Base-by-base conservation (phyloP, 2,329 filamentous ascomycete species). In the Talaromyces sp. region DNA sequence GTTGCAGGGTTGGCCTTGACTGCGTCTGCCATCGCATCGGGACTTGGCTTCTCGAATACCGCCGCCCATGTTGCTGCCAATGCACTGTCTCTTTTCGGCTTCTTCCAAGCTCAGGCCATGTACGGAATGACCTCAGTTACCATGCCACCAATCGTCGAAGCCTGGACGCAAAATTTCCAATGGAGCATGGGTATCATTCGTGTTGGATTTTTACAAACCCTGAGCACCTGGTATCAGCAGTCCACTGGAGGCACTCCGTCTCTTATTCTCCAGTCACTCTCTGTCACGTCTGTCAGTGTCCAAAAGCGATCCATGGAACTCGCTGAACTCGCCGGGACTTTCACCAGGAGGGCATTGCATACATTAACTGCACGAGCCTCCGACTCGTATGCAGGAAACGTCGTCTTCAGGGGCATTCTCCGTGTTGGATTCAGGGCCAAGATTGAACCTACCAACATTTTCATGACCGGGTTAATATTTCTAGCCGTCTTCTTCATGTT, bases 131-230 rank as follows among this genome's bases (percentile, higher is more conserved):
- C 88, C 58, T 85, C 89, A n/a, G 89, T 97, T 11, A 81, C 83
- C 50, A 84, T 96, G 58, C 93, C 93, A 11, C 93, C 93, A 0
- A 90, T 96, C 63, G 93, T 96, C 58, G 84, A 90, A 69, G 84
- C 93, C 0, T 98, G 93, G 93, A 96, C 92, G 1, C 93, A 97
- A 78, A 93, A 97, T 77, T 97, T 98, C 79, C 90, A 96, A 73
- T 98, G 93, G 93, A 96, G 89, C 70, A 95, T 98, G 91, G 93
- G 93, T 68, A 93, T 98, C 69, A 96, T 98, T 69, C 85, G 85
- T 56, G 83, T 97, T 46, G 82, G 81, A 14, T 97, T 96, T 74
- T 84, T 97, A 78, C 91, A 98, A 79, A 82, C 82, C 55, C 89
- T 96, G 69, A 90, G 91, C 64, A 96, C 92, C 31, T 98, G 93